Evolutionary conservation across 129 eudicot genomes (phyloP), one percentile per base, ranked within the genome.

Genomic region (Centaurea solstitialis): DNA sequence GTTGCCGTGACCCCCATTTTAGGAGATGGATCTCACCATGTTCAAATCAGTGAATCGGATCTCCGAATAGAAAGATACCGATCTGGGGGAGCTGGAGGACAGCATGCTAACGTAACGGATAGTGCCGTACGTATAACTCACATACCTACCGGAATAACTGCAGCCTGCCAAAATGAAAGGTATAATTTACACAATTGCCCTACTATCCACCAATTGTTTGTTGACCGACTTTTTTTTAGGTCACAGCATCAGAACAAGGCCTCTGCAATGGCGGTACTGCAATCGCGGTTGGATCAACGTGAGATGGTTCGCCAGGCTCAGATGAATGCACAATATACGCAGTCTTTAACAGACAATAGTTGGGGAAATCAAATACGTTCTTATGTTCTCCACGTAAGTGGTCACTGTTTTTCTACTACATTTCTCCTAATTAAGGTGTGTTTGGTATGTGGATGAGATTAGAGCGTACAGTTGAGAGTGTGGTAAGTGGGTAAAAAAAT

Each of bases 151-250:
- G 94, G 98, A 68, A 82, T 94, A 53, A 81, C 89, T 9, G 98
- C 97, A 20, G 59, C 92, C 40, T 94, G 98, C 79, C 96, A 89
- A 83, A 91, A 88, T 45, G 98, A 93, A 88, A 89, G 94, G 97
- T 91, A 76, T 40, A 28, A 21, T 57, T 57, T 57, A 57, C 22
- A 1, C 0, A 57, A 57, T 57, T 57, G 3, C 65, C 65, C 65
- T 57, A 26, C 18, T 9, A n/a, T 69, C 11, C 8, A 33, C 23
- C 65, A 17, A 57, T 8, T n/a, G 65, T 57, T 18, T 17, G 26
- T 38, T 28, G 33, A 9, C 3, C 13, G 20, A 43, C n/a, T 67
- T 78, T 47, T 24, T 45, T 26, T 73, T 85, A 92, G 97, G 81
- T 89, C 97, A 28, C 97, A 92, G 40, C 94, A 92, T 84, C 87